Conservation (phyloP, 73 alveolate genomes). For the Paramecium octaurelia region DNA sequence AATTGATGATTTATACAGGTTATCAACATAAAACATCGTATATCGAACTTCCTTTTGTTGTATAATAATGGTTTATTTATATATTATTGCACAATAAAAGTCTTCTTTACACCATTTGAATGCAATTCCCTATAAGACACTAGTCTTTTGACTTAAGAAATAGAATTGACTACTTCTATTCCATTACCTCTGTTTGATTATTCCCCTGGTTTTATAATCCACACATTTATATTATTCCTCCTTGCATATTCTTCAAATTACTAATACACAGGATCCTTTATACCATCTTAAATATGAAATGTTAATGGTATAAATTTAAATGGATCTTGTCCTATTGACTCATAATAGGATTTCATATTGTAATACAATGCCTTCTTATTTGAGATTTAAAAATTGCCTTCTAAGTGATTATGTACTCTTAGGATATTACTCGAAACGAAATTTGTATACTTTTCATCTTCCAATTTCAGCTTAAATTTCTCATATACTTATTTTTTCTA, state of each 20-base stretch:
- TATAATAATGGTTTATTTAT: conserved; percentile 73
- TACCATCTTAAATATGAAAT: conserved; percentile 76
- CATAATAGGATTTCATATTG: conserved; percentile 81
- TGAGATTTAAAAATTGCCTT: conserved; percentile 70
- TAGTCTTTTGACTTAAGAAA: conserved; percentile 61
- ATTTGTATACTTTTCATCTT: neutral
- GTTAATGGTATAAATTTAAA: conserved; percentile 80
- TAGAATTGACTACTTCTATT: conserved; percentile 61
- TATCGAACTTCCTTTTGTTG: conserved; percentile 74
- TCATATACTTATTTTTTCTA: neutral
- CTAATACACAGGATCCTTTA: conserved; percentile 65
- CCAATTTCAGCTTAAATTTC: neutral
- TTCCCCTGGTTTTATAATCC: conserved; percentile 95
- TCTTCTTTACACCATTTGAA: conserved; percentile 54
- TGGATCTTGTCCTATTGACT: conserved; percentile 66
- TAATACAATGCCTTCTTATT: conserved; percentile 83
- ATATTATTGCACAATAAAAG: conserved; percentile 70
- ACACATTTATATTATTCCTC: conserved; percentile 57
- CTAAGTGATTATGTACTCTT: conserved; percentile 73
- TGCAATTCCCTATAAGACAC: conserved; percentile 51
- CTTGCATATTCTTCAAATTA: conserved; percentile 55
- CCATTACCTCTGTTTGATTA: conserved; percentile 82
- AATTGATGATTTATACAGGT: conserved; percentile 65
- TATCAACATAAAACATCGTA: conserved; percentile 66
- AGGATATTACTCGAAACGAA: neutral